Evolutionary conservation across 2,329 filamentous ascomycete species (phyloP).

Genomic region (Rhytidhysteron rufulum): DNA sequence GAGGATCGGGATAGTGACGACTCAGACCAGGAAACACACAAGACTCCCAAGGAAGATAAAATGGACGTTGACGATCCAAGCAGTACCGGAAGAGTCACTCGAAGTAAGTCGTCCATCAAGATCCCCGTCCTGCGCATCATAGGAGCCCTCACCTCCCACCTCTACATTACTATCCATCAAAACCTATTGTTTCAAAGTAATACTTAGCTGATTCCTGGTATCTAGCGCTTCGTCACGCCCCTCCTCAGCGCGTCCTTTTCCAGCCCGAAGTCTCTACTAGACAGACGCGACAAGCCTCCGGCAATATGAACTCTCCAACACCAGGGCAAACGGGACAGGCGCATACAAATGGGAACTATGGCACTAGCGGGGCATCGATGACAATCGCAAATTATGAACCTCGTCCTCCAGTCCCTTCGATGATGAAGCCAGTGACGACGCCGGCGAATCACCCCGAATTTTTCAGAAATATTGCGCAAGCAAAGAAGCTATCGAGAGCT

Average conservation of each 20-base stretch:
- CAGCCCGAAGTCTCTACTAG: slow-evolving; percentile 72
- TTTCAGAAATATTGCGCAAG: slow-evolving; percentile 58
- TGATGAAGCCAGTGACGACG: slow-evolving; percentile 69
- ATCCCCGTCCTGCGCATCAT: not conserved
- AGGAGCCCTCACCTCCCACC: no score
- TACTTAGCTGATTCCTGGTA: slow-evolving; percentile 22
- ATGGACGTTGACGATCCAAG: slow-evolving; percentile 48
- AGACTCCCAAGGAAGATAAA: slow-evolving; percentile 51
- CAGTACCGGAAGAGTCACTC: slow-evolving; percentile 36
- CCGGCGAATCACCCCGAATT: slow-evolving; percentile 69
- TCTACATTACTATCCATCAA: no score
- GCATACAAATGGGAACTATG: slow-evolving; percentile 34
- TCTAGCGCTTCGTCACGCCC: slow-evolving; percentile 69
- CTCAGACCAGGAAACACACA: slow-evolving; percentile 40
- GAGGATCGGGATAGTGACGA: slow-evolving; percentile 52
- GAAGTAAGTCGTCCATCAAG: slow-evolving; percentile 28
- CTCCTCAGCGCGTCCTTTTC: slow-evolving; percentile 78
- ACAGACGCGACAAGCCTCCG: slow-evolving; percentile 54
- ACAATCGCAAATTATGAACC: slow-evolving; percentile 69
- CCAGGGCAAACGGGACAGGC: slow-evolving; percentile 27
- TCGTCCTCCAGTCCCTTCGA: slow-evolving; percentile 57
- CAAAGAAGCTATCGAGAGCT: slow-evolving; percentile 39
- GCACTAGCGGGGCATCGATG: slow-evolving; percentile 44
- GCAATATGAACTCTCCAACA: slow-evolving; percentile 40
- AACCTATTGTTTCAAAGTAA: no score